These are phyloP conservation scores for Citrus medica DNA, from an alignment of 345 rosid genomes.

Conservation along the genomic window DNA sequence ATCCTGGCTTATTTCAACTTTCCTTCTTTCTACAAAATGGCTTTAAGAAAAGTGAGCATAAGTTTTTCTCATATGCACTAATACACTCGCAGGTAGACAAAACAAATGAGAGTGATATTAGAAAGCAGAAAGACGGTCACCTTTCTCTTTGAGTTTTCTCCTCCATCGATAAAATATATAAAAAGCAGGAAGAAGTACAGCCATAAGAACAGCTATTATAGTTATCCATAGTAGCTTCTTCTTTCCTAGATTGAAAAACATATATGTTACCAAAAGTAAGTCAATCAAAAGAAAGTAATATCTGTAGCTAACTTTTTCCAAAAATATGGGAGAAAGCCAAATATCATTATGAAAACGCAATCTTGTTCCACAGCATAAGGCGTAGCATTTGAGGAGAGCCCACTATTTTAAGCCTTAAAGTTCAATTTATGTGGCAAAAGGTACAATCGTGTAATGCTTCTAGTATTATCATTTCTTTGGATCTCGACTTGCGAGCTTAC, in stretches of 20 bases:
- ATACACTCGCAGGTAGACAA: background rate
- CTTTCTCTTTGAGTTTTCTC: background rate
- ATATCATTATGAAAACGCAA: no score
- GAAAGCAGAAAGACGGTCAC: background rate
- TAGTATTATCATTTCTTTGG: background rate
- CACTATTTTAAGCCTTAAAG: slow-evolving; percentile 8
- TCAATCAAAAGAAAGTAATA: background rate
- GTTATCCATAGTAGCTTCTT: background rate
- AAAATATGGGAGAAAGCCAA: background rate
- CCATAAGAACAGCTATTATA: background rate
- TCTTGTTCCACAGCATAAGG: no score
- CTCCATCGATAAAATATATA: background rate
- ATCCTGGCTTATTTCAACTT: background rate
- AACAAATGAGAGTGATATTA: background rate
- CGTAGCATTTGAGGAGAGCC: no score
- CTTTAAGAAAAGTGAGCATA: background rate
- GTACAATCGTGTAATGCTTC: background rate
- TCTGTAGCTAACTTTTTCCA: background rate
- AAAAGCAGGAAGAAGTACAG: background rate
- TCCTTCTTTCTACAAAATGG: background rate
- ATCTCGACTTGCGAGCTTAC: background rate
- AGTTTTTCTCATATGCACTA: background rate
- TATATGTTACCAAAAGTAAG: background rate
- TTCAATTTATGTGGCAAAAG: background rate
- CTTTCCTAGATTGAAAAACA: background rate